A percentile compares a stretch with the other conserved stretches of the same genome.
Conservation (phyloP, 2,329 filamentous ascomycete genomes). For the Pestalotiopsis sp. region DNA sequence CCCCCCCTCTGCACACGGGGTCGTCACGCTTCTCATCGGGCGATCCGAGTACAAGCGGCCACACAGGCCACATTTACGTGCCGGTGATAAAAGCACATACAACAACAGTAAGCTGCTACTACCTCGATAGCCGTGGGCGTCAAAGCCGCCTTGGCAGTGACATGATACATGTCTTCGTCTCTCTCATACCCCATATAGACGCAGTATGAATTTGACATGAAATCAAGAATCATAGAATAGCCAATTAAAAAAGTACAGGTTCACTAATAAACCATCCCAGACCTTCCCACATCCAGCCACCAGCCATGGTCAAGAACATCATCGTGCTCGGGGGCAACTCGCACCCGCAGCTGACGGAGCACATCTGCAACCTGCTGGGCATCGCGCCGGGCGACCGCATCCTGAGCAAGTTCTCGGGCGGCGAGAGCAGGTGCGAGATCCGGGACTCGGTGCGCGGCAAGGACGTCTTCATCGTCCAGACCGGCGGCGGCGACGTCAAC, state of each 20-base stretch:
- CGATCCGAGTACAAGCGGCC: too few species aligned
- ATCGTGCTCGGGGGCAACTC: conserved; percentile 92
- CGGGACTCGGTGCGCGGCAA: conserved; percentile 96
- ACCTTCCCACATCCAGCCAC: neutral
- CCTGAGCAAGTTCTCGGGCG: conserved; percentile 90
- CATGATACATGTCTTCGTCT: too few species aligned
- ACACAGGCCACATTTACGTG: too few species aligned
- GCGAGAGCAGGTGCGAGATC: conserved; percentile 94
- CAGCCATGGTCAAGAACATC: conserved; percentile 87
- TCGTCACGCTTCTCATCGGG: too few species aligned
- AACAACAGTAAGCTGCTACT: too few species aligned
- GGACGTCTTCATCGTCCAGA: conserved; percentile 98
- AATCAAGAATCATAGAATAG: too few species aligned
- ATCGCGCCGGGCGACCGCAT: conserved; percentile 84
- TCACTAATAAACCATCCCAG: neutral
- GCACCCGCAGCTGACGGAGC: conserved; percentile 84
- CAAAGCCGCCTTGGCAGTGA: too few species aligned
- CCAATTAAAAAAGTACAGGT: neutral
- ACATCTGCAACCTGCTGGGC: conserved; percentile 85
- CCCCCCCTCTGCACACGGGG: neutral
- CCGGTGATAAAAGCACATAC: too few species aligned
- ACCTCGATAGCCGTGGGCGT: too few species aligned
- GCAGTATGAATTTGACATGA: too few species aligned
- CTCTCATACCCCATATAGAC: too few species aligned
- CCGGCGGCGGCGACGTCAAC: conserved; percentile 89